Base-by-base conservation (phyloP, 2,329 filamentous ascomycete species). In the Fusarium globosum region DNA sequence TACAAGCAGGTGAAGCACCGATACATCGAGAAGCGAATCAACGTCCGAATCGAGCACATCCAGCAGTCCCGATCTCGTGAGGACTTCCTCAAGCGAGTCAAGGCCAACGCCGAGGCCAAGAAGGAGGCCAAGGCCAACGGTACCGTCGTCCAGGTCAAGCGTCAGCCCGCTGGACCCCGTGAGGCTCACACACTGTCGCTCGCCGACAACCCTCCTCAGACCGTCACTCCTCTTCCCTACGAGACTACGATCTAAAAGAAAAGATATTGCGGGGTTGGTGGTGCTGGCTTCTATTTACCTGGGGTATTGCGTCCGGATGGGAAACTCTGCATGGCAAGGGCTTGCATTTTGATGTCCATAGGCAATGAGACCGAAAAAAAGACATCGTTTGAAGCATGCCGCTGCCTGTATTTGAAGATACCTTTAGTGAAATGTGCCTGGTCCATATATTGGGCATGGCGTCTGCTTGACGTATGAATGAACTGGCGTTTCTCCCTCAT, bases 21-120 rank as follows among this genome's bases (percentile, higher is more conserved):
- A 83, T 99, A 98, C 92, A 90, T 99, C 86, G 96, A 99, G 94
- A 99, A 99, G 95, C 96, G 96, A 86, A 92, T 99, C 90, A 98
- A 97, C 92, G 90, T 99, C 88, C 94, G 96, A 85, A 88, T 98
- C 87, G 96, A 99, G 93, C 96, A 99, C 92, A 91, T 99, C 87
- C 88, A 88, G 83, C 93, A 94, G 84, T 98, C 96, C 80, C 93
- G 96, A 85, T 98, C 96, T 82, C 92, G 96, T 84, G 96, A 98
- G 82, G 96, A 96, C 86, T 98, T 99, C 91, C 87, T 98, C 83
- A 92, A 90, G 88, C 93, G 96, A 83, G 96, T 99, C 86, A 98
- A 98, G 94, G 88, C 91, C 84, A 98, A 98, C 89, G 95, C 95
- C 82, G 92, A 90, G 84, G 92, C 94, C 87, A 96, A 95, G 92